Evolutionary conservation across 2,329 filamentous ascomycete genomes (phyloP).

Genomic region (Plenodomus tracheiphilus): DNA sequence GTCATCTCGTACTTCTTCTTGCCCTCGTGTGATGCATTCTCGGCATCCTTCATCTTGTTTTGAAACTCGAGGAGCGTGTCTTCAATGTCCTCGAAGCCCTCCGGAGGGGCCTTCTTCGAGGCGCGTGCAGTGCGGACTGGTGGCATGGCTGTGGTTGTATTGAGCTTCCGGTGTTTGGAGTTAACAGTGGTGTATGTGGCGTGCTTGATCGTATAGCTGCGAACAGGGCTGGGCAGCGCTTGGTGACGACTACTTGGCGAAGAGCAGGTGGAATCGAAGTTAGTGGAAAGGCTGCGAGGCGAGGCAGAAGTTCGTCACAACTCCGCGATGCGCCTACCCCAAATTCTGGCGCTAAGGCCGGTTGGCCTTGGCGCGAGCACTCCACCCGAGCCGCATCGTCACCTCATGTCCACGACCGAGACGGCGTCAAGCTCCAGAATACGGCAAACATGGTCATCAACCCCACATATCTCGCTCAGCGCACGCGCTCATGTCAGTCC

Average conservation of each 20-base stretch:
- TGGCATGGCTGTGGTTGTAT: constrained; percentile 61
- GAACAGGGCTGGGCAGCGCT: neutral
- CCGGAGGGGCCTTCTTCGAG: constrained; percentile 80
- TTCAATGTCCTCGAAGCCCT: constrained; percentile 86
- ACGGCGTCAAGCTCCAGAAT: constrained; percentile 29
- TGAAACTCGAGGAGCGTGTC: constrained; percentile 82
- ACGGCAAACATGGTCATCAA: constrained; percentile 72
- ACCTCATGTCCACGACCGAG: constrained; percentile 25
- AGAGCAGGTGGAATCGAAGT: neutral
- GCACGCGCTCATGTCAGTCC: constrained; percentile 56
- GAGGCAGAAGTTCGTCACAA: constrained; percentile 13
- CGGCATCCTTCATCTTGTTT: constrained; percentile 94
- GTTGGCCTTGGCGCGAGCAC: constrained; percentile 29
- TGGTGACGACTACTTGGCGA: neutral
- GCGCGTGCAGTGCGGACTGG: constrained; percentile 70
- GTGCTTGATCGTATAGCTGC: too few species aligned
- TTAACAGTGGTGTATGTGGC: neutral
- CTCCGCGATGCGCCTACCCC: constrained; percentile 19
- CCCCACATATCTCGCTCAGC: constrained; percentile 80
- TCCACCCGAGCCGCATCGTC: constrained; percentile 39
- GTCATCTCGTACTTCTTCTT: constrained; percentile 88
- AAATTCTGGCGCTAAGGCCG: constrained; percentile 26
- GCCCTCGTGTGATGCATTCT: constrained; percentile 79
- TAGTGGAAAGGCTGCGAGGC: constrained; percentile 4
- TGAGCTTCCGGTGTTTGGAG: too few species aligned